phyloP scores from a whole-genome alignment of 1,284 basidiomycete genomes.

The Neolentinus lepideus region DNA sequence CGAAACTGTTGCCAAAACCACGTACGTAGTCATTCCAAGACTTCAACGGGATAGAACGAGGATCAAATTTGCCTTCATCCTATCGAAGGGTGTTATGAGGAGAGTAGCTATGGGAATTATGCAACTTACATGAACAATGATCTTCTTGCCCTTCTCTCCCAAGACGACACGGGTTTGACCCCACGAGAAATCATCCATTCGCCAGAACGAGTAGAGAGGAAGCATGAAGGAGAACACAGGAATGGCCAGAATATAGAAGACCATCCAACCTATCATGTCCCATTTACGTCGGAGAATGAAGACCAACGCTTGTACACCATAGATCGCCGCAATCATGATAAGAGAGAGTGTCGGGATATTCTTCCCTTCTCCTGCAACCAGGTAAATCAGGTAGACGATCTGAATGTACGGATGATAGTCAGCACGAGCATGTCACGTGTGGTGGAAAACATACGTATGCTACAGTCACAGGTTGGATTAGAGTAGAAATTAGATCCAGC shows the following conservation, averaged over 20 bases:
- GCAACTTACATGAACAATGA: slow-evolving; percentile 81
- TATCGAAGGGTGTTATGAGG: slow-evolving; percentile 21
- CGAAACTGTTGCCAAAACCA: slow-evolving; percentile 8
- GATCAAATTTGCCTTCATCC: slow-evolving; percentile 98
- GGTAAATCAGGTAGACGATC: slow-evolving; percentile 85
- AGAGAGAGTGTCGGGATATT: slow-evolving; percentile 75
- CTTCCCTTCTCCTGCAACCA: slow-evolving; percentile 57
- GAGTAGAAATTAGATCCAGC: slow-evolving; percentile 85
- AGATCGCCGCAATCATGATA: slow-evolving; percentile 89
- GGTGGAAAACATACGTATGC: slow-evolving; percentile 68
- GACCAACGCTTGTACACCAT: slow-evolving; percentile 85
- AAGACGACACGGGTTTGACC: slow-evolving; percentile 91
- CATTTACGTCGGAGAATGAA: slow-evolving; percentile 86
- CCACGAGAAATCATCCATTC: slow-evolving; percentile 99
- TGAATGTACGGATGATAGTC: slow-evolving; percentile 23
- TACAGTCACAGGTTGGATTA: slow-evolving; percentile 89
- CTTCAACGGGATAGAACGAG: slow-evolving; percentile 87
- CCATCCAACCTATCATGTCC: slow-evolving; percentile 98
- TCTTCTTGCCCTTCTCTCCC: slow-evolving; percentile 92
- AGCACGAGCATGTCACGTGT: slow-evolving; percentile 1
- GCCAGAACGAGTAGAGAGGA: slow-evolving; percentile 97
- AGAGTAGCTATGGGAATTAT: not conserved
- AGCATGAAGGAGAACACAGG: slow-evolving; percentile 90
- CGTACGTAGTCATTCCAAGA: slow-evolving; percentile 91
- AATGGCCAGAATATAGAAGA: slow-evolving; percentile 92